These are phyloP conservation scores for Sporothrix euskadiensis DNA, from an alignment of 2,329 filamentous ascomycete species.

Conservation along the genomic window DNA sequence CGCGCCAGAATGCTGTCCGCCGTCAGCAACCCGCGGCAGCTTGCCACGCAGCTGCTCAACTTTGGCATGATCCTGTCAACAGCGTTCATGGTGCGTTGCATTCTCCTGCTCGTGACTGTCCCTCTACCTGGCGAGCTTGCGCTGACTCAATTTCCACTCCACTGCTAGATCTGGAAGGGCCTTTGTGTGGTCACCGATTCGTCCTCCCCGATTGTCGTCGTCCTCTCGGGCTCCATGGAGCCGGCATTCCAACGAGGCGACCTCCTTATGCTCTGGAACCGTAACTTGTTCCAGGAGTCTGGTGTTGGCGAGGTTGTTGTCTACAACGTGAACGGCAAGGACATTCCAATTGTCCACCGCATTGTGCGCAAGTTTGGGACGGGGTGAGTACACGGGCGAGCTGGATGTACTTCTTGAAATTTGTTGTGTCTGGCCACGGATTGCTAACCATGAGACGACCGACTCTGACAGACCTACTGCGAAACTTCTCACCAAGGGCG, in stretches of 20 bases:
- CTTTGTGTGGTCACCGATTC: constrained; percentile 77
- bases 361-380: constrained; percentile 73
- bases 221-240: constrained; percentile 83
- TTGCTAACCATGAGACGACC: background rate
- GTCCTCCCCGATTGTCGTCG: constrained; percentile 76
- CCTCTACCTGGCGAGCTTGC: background rate
- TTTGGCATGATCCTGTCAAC: constrained; percentile 88
- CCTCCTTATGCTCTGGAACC: constrained; percentile 75
- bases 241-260: constrained; percentile 79
- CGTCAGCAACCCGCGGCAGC: constrained; percentile 75
- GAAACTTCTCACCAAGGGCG: constrained; percentile 92
- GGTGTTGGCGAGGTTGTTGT: constrained; percentile 57
- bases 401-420: no score
- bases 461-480: constrained; percentile 50
- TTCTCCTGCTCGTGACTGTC: background rate
- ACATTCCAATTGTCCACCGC: constrained; percentile 96
- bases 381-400: constrained; percentile 47
- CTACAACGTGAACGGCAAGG: constrained; percentile 84
- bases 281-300: constrained; percentile 59
- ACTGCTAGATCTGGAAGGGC: constrained; percentile 74
- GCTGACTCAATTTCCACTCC: constrained; percentile 23
- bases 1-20: constrained; percentile 62
- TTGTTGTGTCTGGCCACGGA: background rate
- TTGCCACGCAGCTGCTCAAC: constrained; percentile 80
- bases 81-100: constrained; percentile 73